Base-by-base conservation (phyloP, 2,329 filamentous ascomycete species). In the Aureobasidium lini region DNA sequence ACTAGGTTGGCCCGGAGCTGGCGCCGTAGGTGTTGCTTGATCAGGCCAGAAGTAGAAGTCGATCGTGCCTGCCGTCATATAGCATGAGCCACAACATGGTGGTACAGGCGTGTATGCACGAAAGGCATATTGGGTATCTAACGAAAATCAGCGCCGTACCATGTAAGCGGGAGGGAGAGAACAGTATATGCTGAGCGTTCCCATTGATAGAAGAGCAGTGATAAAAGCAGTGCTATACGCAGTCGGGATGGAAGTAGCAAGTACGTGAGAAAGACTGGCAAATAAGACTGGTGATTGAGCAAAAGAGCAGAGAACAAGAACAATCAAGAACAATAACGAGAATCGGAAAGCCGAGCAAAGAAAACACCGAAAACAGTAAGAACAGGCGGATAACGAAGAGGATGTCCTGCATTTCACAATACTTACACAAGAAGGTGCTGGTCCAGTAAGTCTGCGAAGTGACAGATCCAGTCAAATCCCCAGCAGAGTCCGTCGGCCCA, bases 21-120 rank as follows among this genome's bases (percentile, higher is more conserved):
- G 39, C 36, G 40, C 15, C 13, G 61, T 60, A 5, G 61, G 57
- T 4, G 49, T 49, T 32, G 58, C 57, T 60, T 62, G 61, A 23
- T 62, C 50, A 5, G 61, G 58, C 61, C 61, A 62, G 16, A 60
- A 58, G 7, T 57, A 53, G 13, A 62, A 43, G 15, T 59, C 52
- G 31, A 62, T 62, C 1, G 61, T 62, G 7, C 61, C 61, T 23
- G 53, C 58, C 10, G 58, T 60, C 18, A 62, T 44, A 18, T 62
- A 59, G 29, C 61, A 62, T 16, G 46, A 42, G 11, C 40, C 39
- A 29, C 61, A 62, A 16, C 61, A 62, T 43, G 61, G 61, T 6
- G 61, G 58, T 32, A 54, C 47, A 23, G 61, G 57, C 7, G 61
- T 62, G 39, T 62, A 62, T 29, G 61, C 61, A 11, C 61, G 44